Evolutionary conservation across 2,329 filamentous ascomycete species (phyloP).

Genomic region (Didymella keratinophila): DNA sequence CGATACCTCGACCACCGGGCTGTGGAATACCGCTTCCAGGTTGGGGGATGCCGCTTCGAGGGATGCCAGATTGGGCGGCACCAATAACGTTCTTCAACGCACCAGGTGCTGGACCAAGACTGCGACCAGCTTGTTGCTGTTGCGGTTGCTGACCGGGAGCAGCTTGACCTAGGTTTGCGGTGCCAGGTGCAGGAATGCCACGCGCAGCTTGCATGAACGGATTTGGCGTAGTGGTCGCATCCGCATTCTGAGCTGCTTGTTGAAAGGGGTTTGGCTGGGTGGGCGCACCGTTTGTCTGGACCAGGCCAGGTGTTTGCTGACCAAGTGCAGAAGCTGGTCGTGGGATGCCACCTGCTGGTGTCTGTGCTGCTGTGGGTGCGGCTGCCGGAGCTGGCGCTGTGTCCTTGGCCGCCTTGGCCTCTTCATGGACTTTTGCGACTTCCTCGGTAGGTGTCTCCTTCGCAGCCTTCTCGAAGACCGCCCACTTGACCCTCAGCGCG

Average conservation of each 20-base stretch:
- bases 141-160: conserved; percentile 27
- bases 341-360: conserved; percentile 13
- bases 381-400: conserved; percentile 27
- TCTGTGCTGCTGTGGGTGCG: conserved; percentile 23
- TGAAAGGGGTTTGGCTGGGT: conserved; percentile 28
- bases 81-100: conserved; percentile 39
- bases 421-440: conserved; percentile 85
- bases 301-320: conserved; percentile 22
- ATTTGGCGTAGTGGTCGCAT: conserved; percentile 20
- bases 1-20: conserved; percentile 38
- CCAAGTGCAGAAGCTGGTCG: conserved; percentile 16
- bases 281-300: conserved; percentile 30
- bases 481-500: conserved; percentile 73
- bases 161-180: conserved; percentile 22
- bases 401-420: conserved; percentile 73
- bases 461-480: conserved; percentile 80
- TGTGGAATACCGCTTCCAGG: conserved; percentile 42
- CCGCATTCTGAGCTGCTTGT: conserved; percentile 19
- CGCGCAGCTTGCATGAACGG: conserved; percentile 29
- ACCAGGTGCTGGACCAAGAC: conserved; percentile 40
- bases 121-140: conserved; percentile 34
- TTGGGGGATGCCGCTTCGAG: conserved; percentile 28
- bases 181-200: conserved; percentile 38
- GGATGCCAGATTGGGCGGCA: conserved; percentile 35
- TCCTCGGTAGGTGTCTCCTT: conserved; percentile 84